Base-by-base conservation (phyloP, 1,284 basidiomycete genomes). In the Paramarasmius palmivorus region DNA sequence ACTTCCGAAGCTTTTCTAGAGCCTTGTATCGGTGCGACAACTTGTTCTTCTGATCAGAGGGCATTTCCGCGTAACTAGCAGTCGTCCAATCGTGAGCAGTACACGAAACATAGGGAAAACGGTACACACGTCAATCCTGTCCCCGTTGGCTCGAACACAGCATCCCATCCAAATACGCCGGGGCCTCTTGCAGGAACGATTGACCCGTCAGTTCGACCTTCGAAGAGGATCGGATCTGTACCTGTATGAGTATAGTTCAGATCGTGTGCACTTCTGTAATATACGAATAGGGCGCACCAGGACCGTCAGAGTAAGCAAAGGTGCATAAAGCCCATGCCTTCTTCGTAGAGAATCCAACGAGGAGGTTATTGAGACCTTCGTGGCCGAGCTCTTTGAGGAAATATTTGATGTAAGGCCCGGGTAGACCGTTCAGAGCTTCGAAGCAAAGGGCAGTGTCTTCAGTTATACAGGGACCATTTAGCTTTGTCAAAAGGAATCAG, bases 381-480 rank as follows among this genome's bases (percentile, higher is more conserved):
- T 93, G 90, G 1, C 95, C 95, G 3, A 97, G 71, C 19, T 79
- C 79, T 48, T 78, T 77, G 63, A 96, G 73, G 69, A 98, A 98
- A 64, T 93, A 81, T 66, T 99, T 99, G 79, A 99, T 97, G 72
- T 98, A 99, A 0, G 95, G 95, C 0, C 96, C 97, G 1, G 96
- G 96, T 5, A 99, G 82, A 0, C 93, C 95, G 37, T 86, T 83
- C 34, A 98, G 75, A 0, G 95, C 95, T 60, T 88, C 84, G 66
- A 95, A 98, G 64, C 89, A 92, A 4, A 99, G 82, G 0, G 96
- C 94, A 0, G 96, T 98, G 68, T 99, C 97, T 72, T 99, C 96
- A 0, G 95, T 98, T 59, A 99, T 93, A 65, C 93, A 96, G 3
- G 95, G 89, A 0, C 88, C 86, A 10, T 86, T 83, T 32, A 93